A percentile compares a stretch with the other conserved stretches of the same genome.
These are phyloP conservation scores for Alternaria solani DNA, from an alignment of 2,329 filamentous ascomycete genomes.

Conservation along the genomic window DNA sequence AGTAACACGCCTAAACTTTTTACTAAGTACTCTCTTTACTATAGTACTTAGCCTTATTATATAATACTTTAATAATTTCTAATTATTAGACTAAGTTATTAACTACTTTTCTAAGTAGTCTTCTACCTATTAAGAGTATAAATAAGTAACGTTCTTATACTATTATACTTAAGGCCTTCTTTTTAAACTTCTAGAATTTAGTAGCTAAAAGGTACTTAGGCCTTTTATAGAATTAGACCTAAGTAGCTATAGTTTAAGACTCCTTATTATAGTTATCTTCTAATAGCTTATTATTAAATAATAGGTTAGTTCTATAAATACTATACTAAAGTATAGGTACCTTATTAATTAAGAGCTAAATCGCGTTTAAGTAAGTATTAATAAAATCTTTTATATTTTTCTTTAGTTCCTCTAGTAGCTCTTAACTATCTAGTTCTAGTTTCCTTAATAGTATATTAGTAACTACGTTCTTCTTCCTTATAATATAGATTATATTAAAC, in stretches of 20 bases:
- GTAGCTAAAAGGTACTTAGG: background rate
- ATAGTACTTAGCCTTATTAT: too few relatives aligned
- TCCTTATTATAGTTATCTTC: background rate
- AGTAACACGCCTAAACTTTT: background rate
- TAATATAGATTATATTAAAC: background rate
- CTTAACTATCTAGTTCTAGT: background rate
- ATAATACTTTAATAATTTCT: too few relatives aligned
- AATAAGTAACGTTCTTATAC: background rate
- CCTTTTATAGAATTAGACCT: too few relatives aligned
- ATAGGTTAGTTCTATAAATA: background rate
- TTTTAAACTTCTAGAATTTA: background rate
- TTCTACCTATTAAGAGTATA: too few relatives aligned
- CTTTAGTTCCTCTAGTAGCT: background rate
- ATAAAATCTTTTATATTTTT: background rate
- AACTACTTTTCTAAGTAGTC: too few relatives aligned
- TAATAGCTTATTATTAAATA: background rate
- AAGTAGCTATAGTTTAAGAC: background rate
- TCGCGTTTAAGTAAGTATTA: background rate
- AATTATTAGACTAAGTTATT: too few relatives aligned
- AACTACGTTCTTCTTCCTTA: too few relatives aligned
- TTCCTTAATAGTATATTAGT: background rate
- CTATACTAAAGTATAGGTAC: background rate
- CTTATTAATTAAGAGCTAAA: background rate
- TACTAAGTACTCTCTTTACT: background rate
- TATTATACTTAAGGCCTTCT: background rate